Evolutionary conservation across 257 asterid species (phyloP), one percentile per base, ranked within the genome.

Genomic region (Paraleonurus japonicus): DNA sequence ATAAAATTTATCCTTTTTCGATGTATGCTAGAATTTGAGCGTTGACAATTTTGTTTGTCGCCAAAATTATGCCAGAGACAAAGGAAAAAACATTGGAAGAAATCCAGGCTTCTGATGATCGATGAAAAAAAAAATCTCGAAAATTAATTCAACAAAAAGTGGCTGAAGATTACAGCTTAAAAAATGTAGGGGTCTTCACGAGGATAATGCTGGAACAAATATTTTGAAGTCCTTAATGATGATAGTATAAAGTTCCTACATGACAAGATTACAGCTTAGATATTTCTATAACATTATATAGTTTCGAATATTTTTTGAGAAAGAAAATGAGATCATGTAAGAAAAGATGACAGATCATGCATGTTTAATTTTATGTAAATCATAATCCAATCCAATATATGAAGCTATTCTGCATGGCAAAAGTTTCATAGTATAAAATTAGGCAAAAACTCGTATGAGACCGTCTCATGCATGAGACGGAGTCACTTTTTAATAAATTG

Each of bases 31-130:
- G 82, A 58, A 74, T 87, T 22, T 76, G 88, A 15, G 80, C 78
- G 5, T 78, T 85, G 45, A 75, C 92, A 0, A 65, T 90, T 17
- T 65, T 85, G 47, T 92, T 90, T 41, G 98, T 88, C 20, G 90
- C 83, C 12, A 83, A 76, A 69, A 39, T 88, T 3, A 96, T 92
- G 69, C 97, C 98, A 0, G 98, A 90, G 80, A 92, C 98, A 3
- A 92, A 92, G 78, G 94, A 91, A 19, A 88, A 87, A 80, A 88
- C 98, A 22, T 78, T 92, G 0, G 98, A 92, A 81, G 90, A 92
- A 77, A 90, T 92, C 15, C 98, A 92, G 74, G 84, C 83, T 22
- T 81, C 86, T 47, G 22, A 47, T n/a, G 19, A 47, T 47, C 9
- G 20, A 47, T 1, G 22, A 47, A 47, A 47, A 1, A 4, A 47